Conservation (phyloP, 805 yeast genomes). For the Starmerella etchellsii region DNA sequence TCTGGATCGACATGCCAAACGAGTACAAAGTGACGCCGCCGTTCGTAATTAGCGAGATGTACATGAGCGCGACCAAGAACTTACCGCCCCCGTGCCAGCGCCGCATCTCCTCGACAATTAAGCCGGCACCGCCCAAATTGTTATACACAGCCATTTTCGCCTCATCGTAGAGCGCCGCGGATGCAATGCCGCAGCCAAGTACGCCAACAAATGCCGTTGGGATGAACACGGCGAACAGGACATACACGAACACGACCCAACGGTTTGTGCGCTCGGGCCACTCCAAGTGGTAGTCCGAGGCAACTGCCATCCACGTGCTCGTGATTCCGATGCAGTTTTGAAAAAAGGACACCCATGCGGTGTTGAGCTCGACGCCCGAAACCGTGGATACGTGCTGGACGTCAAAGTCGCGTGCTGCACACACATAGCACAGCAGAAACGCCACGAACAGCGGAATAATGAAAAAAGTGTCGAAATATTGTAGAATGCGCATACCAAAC, state of each 20-base stretch:
- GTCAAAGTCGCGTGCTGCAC: constrained; percentile 29
- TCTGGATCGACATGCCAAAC: constrained; percentile 66
- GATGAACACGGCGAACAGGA: constrained; percentile 51
- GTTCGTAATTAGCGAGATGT: constrained; percentile 66
- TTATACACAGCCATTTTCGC: constrained; percentile 39
- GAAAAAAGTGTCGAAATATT: constrained; percentile 53
- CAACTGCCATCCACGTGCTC: constrained; percentile 79
- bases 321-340: constrained; percentile 65
- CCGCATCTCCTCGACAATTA: constrained; percentile 48
- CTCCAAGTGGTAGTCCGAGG: constrained; percentile 71
- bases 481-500: constrained; percentile 63
- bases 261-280: constrained; percentile 62
- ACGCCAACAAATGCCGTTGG: constrained; percentile 71
- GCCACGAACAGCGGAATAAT: constrained; percentile 58
- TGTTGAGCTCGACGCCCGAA: constrained; percentile 27
- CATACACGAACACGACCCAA: constrained; percentile 40
- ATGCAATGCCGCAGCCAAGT: constrained; percentile 56
- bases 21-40: constrained; percentile 72
- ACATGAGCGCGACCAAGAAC: constrained; percentile 54
- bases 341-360: constrained; percentile 63
- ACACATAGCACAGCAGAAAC: constrained; percentile 53
- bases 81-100: constrained; percentile 72
- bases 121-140: constrained; percentile 59
- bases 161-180: constrained; percentile 43
- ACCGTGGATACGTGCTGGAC: constrained; percentile 32